Evolutionary conservation across 495 filamentous ascomycete species (phyloP).

Genomic region (Lindgomyces ingoldianus): DNA sequence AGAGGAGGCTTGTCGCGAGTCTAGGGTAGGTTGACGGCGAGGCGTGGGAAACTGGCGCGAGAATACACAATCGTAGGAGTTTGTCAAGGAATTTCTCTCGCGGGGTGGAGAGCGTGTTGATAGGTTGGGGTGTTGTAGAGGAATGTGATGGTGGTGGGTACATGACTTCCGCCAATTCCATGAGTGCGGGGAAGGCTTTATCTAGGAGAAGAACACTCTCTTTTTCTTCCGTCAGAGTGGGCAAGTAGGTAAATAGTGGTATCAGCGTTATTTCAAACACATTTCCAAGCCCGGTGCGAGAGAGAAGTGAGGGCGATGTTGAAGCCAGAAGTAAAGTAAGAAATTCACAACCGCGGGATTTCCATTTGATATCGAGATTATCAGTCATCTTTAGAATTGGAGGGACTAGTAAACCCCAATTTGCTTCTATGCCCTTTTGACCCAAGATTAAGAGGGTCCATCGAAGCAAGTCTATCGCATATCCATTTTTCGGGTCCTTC

Average conservation of each 20-base stretch:
- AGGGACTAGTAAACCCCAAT: conserved; percentile 84
- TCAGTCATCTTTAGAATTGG: conserved; percentile 80
- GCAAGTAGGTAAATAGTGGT: conserved; percentile 72
- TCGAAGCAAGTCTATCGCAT: conserved; percentile 62
- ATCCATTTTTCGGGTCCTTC: conserved; percentile 62
- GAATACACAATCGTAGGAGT: conserved; percentile 45
- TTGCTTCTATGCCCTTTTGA: conserved; percentile 40
- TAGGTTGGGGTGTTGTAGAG: background rate
- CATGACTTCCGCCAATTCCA: conserved; percentile 57
- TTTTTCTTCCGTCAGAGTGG: conserved; percentile 71
- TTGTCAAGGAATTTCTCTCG: conserved; percentile 38
- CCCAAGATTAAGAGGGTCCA: conserved; percentile 63
- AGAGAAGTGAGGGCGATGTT: conserved; percentile 57
- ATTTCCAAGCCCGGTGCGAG: conserved; percentile 69
- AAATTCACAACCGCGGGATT: conserved; percentile 61
- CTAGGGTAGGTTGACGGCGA: conserved; percentile 44
- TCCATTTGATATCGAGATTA: conserved; percentile 58
- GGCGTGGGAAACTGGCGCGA: conserved; percentile 44
- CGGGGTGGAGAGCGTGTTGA: conserved; percentile 32
- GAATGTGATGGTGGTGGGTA: conserved; percentile 22
- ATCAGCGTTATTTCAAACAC: conserved; percentile 80
- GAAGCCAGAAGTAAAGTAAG: conserved; percentile 59
- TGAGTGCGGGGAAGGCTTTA: conserved; percentile 67
- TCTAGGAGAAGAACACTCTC: conserved; percentile 67
- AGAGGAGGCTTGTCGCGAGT: conserved; percentile 56